phyloP scores from a whole-genome alignment of 129 eudicot species.

The Tagetes patula region DNA sequence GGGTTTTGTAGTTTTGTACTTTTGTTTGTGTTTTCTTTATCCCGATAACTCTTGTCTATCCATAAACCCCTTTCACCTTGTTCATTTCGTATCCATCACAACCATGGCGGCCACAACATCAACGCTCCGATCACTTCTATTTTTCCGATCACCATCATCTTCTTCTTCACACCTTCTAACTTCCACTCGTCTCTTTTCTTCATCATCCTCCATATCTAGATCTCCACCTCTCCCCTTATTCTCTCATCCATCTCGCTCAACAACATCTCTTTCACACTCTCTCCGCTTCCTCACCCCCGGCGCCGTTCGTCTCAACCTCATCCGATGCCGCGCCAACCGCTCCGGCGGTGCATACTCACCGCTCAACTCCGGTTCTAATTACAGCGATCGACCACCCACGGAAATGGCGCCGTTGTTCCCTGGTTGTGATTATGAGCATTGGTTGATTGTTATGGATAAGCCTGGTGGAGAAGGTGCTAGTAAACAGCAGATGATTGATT shows the following conservation, averaged over 20 bases:
- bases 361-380: slow-evolving; percentile 72
- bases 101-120: slow-evolving; percentile 37
- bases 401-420: slow-evolving; percentile 98
- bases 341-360: slow-evolving; percentile 89
- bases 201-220: slow-evolving; percentile 45
- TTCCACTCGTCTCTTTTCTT: slow-evolving; percentile 43
- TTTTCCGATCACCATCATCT: slow-evolving; percentile 38
- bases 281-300: slow-evolving; percentile 30
- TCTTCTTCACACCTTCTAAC: slow-evolving; percentile 23
- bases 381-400: slow-evolving; percentile 89
- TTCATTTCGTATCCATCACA: slow-evolving; percentile 10
- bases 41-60: not conserved
- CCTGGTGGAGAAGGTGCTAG: slow-evolving; percentile 92
- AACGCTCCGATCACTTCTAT: slow-evolving; percentile 36
- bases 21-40: too few relatives aligned
- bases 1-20: too few relatives aligned
- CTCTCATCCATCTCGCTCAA: slow-evolving; percentile 38
- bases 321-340: slow-evolving; percentile 70
- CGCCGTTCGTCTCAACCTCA: slow-evolving; percentile 40
- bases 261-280: slow-evolving; percentile 43
- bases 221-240: slow-evolving; percentile 48
- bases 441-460: slow-evolving; percentile 93
- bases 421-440: slow-evolving; percentile 93
- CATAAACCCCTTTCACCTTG: slow-evolving; percentile 29
- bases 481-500: slow-evolving; percentile 86